A percentile compares a stretch with the other conserved stretches of the same genome.
Evolutionary conservation across 768 basidiomycete species (phyloP).

Genomic region (Lentinula boryana): DNA sequence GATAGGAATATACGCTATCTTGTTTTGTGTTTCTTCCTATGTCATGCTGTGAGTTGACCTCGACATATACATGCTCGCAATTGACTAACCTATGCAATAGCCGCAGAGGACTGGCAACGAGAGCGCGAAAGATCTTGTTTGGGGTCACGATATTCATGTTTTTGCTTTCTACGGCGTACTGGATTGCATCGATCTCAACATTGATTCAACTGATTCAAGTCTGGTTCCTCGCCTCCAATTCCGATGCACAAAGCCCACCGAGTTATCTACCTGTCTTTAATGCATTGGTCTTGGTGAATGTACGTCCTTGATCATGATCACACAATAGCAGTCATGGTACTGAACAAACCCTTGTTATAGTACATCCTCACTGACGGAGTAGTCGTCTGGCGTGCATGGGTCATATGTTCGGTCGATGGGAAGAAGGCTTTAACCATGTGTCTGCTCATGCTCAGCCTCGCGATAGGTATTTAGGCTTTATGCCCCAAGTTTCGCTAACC

Average conservation of each 20-base stretch:
- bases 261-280: constrained; percentile 3
- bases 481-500: not conserved
- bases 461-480: not conserved
- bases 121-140: constrained; percentile 1
- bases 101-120: not conserved
- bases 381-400: constrained; percentile 7
- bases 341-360: not conserved
- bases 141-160: constrained; percentile 5
- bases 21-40: not conserved
- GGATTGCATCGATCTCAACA: not conserved
- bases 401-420: not conserved
- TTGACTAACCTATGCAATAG: not conserved
- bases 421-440: not conserved
- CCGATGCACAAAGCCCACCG: not conserved
- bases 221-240: not conserved
- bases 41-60: not conserved
- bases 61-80: not conserved
- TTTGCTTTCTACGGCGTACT: not conserved
- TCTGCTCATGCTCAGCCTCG: not conserved
- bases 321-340: not conserved
- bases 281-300: not conserved
- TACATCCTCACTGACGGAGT: constrained; percentile 5
- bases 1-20: constrained; percentile 3
- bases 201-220: constrained; percentile 1
- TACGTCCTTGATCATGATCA: not conserved